Conservation (phyloP, 139 green algal species). For the Micractinium conductrix region DNA sequence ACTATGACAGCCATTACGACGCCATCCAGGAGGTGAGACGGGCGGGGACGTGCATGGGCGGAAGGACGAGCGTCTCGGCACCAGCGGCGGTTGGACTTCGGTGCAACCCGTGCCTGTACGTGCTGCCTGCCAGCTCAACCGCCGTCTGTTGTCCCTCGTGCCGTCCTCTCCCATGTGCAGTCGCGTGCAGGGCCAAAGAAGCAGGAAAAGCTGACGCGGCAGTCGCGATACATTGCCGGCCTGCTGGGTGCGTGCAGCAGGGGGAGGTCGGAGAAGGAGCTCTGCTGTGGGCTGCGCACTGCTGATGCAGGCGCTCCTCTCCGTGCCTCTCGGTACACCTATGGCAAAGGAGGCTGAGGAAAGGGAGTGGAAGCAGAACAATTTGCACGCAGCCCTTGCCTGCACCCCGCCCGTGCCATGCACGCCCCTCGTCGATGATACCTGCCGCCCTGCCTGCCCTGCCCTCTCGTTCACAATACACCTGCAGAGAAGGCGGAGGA, state of each 20-base stretch:
- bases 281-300: not conserved
- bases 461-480: not conserved
- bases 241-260: constrained; percentile 62
- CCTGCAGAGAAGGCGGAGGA: constrained; percentile 79
- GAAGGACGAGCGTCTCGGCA: no score
- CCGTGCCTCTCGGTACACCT: not conserved
- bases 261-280: no score
- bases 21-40: constrained; percentile 64
- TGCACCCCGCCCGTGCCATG: no score
- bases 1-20: constrained; percentile 95
- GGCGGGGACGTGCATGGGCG: not conserved
- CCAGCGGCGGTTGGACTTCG: no score
- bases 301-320: not conserved
- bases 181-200: constrained; percentile 61
- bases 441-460: not conserved
- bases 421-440: no score
- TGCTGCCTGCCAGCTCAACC: not conserved
- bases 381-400: not conserved
- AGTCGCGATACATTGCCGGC: constrained; percentile 80
- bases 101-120: no score
- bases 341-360: no score
- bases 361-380: no score
- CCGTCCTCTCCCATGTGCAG: not conserved
- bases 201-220: constrained; percentile 67
- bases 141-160: not conserved